Percentiles rank a stretch among this genome's conserved stretches.
phyloP scores from a whole-genome alignment of 2,329 filamentous ascomycete species.

The Hypoxylon rubiginosum region DNA sequence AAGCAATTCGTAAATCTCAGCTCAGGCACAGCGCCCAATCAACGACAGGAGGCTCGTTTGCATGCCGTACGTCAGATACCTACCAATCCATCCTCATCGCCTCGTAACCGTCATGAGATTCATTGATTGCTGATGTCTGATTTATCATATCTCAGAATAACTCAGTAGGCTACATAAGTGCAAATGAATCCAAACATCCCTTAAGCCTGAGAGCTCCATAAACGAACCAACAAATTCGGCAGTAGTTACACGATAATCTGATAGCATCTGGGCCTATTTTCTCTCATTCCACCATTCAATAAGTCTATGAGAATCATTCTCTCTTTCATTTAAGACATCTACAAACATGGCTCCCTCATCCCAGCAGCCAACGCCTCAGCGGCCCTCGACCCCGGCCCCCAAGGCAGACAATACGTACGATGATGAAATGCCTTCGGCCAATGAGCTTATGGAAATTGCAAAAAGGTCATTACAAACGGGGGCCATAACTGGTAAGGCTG shows the following conservation, averaged over 20 bases:
- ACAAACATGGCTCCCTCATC: constrained; percentile 38
- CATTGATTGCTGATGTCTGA: constrained; percentile 3
- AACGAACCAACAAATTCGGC: background rate
- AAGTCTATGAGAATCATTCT: background rate
- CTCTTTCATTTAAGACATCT: background rate
- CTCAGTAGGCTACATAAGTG: background rate
- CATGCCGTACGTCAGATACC: constrained; percentile 5
- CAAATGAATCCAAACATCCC: background rate
- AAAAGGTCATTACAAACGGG: constrained; percentile 49
- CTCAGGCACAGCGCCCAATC: constrained; percentile 33
- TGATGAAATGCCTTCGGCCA: constrained; percentile 42
- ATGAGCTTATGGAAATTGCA: constrained; percentile 47
- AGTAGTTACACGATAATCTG: background rate
- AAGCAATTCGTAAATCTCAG: constrained; percentile 25
- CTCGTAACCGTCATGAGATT: constrained; percentile 12
- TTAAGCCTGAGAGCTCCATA: background rate
- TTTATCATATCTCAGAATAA: background rate
- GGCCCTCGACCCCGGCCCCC: constrained; percentile 19
- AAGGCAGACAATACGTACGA: constrained; percentile 12
- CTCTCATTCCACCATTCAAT: background rate
- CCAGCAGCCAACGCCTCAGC: constrained; percentile 28
- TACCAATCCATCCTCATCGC: constrained; percentile 5
- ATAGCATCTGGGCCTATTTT: background rate
- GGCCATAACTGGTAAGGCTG: constrained; percentile 45
- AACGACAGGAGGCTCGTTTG: constrained; percentile 8